phyloP scores from a whole-genome alignment of 2,329 filamentous ascomycete species.

The Magnaporthiopsis poae region DNA sequence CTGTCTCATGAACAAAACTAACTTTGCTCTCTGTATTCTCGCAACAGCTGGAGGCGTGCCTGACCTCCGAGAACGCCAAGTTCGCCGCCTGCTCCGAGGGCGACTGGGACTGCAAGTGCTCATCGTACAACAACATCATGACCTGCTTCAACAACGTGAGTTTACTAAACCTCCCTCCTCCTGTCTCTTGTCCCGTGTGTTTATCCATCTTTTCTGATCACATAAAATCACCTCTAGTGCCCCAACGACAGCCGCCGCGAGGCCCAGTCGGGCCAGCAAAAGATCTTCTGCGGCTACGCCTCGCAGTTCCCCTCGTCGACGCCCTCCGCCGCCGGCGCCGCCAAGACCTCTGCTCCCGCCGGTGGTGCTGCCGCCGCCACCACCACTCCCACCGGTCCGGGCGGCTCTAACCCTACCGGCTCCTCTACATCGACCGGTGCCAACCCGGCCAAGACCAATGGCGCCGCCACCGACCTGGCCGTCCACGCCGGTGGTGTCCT shows the following conservation, averaged over 20 bases:
- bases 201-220: neutral
- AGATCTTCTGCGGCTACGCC: constrained; percentile 36
- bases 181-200: neutral
- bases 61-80: constrained; percentile 26
- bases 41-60: constrained; percentile 12
- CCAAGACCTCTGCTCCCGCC: constrained; percentile 16
- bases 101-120: constrained; percentile 40
- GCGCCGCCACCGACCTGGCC: constrained; percentile 19
- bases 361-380: constrained; percentile 14
- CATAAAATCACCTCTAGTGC: constrained; percentile 31
- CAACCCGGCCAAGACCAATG: constrained; percentile 12
- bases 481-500: constrained; percentile 22
- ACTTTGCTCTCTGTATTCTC: neutral
- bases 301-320: constrained; percentile 30
- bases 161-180: neutral
- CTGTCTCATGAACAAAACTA: neutral
- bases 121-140: constrained; percentile 32
- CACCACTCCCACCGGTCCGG: constrained; percentile 9
- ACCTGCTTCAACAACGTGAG: constrained; percentile 25
- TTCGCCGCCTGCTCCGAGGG: constrained; percentile 26
- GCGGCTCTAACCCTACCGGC: constrained; percentile 14
- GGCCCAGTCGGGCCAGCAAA: constrained; percentile 27
- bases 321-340: constrained; percentile 19
- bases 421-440: constrained; percentile 9
- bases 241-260: constrained; percentile 34